Evolutionary conservation across 192 early-diverging fungal species (phyloP), one percentile per base, ranked within the genome.

Genomic region (Coemansia sp.): DNA sequence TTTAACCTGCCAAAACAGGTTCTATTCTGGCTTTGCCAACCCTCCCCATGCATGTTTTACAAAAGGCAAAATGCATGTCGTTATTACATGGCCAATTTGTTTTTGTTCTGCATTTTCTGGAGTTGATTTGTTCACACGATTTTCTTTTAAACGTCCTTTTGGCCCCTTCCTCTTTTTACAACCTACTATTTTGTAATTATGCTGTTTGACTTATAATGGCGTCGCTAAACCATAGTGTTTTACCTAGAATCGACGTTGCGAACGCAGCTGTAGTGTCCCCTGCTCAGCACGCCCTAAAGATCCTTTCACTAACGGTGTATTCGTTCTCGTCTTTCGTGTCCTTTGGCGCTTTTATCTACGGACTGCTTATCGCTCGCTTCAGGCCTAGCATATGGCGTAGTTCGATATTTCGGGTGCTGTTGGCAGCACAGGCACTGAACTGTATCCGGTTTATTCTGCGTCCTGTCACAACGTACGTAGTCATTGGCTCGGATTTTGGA

Each of bases 391-490:
- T 72, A 8, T 62, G 63, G 70, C 53, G 32, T 4, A 70, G 55
- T 38, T 60, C 59, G 8, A 70, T 76, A 52, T 53, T 76, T 22
- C 67, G 68, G 1, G 53, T 70, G 22, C 22, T 77, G 9, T 19
- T 77, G 24, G 52, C 67, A 6, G 61, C 60, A 2, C 74, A 77
- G 33, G 0, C 58, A 1, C 32, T 77, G 6, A 77, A 77, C 58
- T 42, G 50, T 42, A 9, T 67, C 5, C 50, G 64, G 14, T 77
- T 71, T 37, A 46, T 64, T 37, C 11, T 77, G 4, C 74, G 74
- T 0, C 29, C 58, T 8, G 18, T 77, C 32, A 39, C 50, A 0
- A 27, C 33, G 12, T 58, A 43, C 18, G 44, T 44, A 7, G 11
- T 21, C 1, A 40, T 71, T 9, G 14, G 41, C 0, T 34, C 35